A percentile compares a stretch with the other conserved stretches of the same genome.
Evolutionary conservation across 129 eudicot genomes (phyloP).

Genomic region (Smallanthus sonchifolius): DNA sequence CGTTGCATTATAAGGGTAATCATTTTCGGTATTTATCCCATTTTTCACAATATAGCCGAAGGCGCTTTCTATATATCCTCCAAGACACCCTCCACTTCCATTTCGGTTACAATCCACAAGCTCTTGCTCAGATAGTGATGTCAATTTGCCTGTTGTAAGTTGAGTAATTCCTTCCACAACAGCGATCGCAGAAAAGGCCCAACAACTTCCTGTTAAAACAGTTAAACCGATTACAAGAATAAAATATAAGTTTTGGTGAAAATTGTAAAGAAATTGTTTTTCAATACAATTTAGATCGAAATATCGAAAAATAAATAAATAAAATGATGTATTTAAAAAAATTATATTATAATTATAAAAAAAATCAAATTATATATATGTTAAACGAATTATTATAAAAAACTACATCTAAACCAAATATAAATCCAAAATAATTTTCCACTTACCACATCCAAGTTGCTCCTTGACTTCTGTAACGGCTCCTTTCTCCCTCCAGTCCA

Average conservation of each 20-base stretch:
- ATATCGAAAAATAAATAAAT: too few relatives aligned
- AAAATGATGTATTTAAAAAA: too few relatives aligned
- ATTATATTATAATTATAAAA: too few relatives aligned
- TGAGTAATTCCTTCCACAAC: slow-evolving; percentile 48
- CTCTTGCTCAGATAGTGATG: slow-evolving; percentile 52
- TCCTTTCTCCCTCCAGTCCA: slow-evolving; percentile 57
- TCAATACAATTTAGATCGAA: too few relatives aligned
- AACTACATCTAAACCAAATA: too few relatives aligned
- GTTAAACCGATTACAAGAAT: background rate
- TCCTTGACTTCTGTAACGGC: slow-evolving; percentile 48
- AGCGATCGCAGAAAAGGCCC: slow-evolving; percentile 54
- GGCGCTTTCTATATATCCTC: slow-evolving; percentile 44
- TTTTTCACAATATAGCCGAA: slow-evolving; percentile 34
- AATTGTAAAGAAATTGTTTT: too few relatives aligned
- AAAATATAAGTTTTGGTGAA: too few relatives aligned
- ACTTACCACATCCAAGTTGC: slow-evolving; percentile 45
- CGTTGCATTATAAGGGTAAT: slow-evolving; percentile 41
- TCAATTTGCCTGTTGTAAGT: slow-evolving; percentile 37
- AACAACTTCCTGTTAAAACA: slow-evolving; percentile 32
- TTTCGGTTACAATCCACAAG: slow-evolving; percentile 46
- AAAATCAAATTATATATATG: too few relatives aligned
- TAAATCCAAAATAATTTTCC: too few relatives aligned
- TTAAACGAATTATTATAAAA: too few relatives aligned
- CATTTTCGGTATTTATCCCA: slow-evolving; percentile 39
- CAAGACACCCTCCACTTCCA: slow-evolving; percentile 34